Percentiles rank a stretch among this genome's conserved stretches.
These are phyloP conservation scores for Erigeron philadelphicus DNA, from an alignment of 140 eudicot genomes.

Conservation along the genomic window DNA sequence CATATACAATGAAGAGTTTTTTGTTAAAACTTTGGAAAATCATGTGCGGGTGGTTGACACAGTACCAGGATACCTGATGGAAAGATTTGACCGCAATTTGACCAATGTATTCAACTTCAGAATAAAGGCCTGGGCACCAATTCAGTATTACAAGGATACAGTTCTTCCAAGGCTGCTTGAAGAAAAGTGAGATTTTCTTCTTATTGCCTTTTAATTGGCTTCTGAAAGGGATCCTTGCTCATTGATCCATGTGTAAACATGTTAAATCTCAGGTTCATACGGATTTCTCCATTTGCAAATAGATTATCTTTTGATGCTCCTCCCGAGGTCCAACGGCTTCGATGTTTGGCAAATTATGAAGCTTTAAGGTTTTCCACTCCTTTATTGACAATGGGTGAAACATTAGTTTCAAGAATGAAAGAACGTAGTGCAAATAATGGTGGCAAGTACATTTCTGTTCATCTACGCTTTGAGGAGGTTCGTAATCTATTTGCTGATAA, in stretches of 20 bases:
- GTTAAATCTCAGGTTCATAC: slow-evolving; percentile 51
- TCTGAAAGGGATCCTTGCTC: neutral
- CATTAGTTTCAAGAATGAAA: slow-evolving; percentile 81
- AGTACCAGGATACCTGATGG: slow-evolving; percentile 82
- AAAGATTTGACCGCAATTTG: slow-evolving; percentile 73
- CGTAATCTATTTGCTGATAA: slow-evolving; percentile 18
- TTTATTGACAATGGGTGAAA: slow-evolving; percentile 57
- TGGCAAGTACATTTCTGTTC: slow-evolving; percentile 88
- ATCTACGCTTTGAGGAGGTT: slow-evolving; percentile 97
- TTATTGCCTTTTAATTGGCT: neutral
- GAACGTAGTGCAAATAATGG: slow-evolving; percentile 52
- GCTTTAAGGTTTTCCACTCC: slow-evolving; percentile 83
- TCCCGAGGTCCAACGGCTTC: slow-evolving; percentile 69
- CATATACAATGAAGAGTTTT: slow-evolving; percentile 75
- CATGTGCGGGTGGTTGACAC: slow-evolving; percentile 68
- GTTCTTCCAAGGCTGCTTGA: slow-evolving; percentile 91
- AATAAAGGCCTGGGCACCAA: slow-evolving; percentile 84
- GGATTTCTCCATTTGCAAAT: slow-evolving; percentile 96
- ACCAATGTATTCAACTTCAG: slow-evolving; percentile 76
- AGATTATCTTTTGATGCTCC: slow-evolving; percentile 95
- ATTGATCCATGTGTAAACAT: neutral
- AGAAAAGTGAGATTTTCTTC: slow-evolving; percentile 59
- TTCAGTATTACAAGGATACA: slow-evolving; percentile 66
- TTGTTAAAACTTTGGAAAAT: slow-evolving; percentile 55
- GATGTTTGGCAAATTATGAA: slow-evolving; percentile 89